Evolutionary conservation across 177 flowering plant species (phyloP).

Genomic region (Telopea speciosissima): DNA sequence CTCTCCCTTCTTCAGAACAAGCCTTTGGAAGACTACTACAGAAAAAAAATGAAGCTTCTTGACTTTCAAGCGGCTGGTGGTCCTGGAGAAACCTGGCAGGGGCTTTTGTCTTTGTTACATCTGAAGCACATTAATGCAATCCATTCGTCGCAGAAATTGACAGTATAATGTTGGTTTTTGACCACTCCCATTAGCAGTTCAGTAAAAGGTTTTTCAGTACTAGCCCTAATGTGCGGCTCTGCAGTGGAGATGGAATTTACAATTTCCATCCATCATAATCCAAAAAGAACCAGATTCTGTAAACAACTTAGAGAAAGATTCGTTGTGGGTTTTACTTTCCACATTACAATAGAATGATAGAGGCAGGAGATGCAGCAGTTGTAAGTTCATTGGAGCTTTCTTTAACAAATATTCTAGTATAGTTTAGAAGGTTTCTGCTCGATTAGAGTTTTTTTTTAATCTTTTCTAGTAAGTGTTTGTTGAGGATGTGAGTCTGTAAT

Average conservation of each 20-base stretch:
- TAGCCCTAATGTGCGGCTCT: too few species aligned
- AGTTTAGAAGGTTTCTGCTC: constrained; percentile 1
- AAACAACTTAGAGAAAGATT: too few species aligned
- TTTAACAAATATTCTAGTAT: neutral
- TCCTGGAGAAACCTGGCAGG: constrained; percentile 83
- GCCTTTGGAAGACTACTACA: constrained; percentile 81
- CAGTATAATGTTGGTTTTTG: constrained; percentile 30
- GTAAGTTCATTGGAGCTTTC: neutral
- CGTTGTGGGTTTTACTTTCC: neutral
- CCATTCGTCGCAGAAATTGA: constrained; percentile 53
- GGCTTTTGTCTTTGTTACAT: constrained; percentile 73
- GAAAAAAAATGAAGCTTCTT: constrained; percentile 72
- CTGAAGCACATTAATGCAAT: constrained; percentile 61
- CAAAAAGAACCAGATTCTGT: too few species aligned
- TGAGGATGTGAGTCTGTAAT: too few species aligned
- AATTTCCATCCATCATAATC: too few species aligned
- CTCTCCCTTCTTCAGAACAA: constrained; percentile 41
- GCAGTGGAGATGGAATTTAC: too few species aligned
- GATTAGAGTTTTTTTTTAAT: too few species aligned
- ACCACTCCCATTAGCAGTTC: too few species aligned
- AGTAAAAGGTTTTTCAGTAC: too few species aligned
- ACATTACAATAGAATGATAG: neutral
- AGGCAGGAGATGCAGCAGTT: neutral
- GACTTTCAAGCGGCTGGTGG: constrained; percentile 60
- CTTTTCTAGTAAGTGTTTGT: too few species aligned